Evolutionary conservation across 2,329 filamentous ascomycete species (phyloP).

Genomic region (Pleoardoris graminearum): DNA sequence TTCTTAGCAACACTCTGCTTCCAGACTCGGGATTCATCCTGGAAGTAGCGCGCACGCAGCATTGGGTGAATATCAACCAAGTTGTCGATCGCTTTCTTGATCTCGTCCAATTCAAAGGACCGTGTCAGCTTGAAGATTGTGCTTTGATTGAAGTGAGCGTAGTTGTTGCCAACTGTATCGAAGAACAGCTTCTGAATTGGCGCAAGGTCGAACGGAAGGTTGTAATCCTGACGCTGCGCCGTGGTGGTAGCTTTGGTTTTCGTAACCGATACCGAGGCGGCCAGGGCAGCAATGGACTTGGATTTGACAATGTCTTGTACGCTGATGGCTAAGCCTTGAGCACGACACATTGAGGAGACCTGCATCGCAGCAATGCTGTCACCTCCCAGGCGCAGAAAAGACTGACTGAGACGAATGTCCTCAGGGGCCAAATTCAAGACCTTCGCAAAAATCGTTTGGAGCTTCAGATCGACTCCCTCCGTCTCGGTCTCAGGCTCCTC

Average conservation of each 20-base stretch:
- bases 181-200: slow-evolving; percentile 40
- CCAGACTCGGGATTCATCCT: slow-evolving; percentile 35
- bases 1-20: slow-evolving; percentile 37
- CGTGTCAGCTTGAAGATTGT: slow-evolving; percentile 30
- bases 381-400: slow-evolving; percentile 41
- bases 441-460: slow-evolving; percentile 38
- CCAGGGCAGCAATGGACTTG: slow-evolving; percentile 36
- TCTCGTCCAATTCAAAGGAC: slow-evolving; percentile 28
- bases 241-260: slow-evolving; percentile 1
- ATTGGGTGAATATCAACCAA: slow-evolving; percentile 46
- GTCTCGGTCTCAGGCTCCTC: slow-evolving; percentile 19
- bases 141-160: slow-evolving; percentile 41
- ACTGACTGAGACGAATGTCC: slow-evolving; percentile 38
- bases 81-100: slow-evolving; percentile 34
- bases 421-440: slow-evolving; percentile 31
- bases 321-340: slow-evolving; percentile 33
- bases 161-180: slow-evolving; percentile 26
- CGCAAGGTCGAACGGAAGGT: slow-evolving; percentile 32
- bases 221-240: slow-evolving; percentile 21
- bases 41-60: slow-evolving; percentile 45
- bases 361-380: slow-evolving; percentile 44
- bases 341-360: slow-evolving; percentile 37
- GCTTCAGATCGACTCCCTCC: slow-evolving; percentile 27
- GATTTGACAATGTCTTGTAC: slow-evolving; percentile 41
- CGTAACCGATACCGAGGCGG: slow-evolving; percentile 23